Evolutionary conservation across 176 grass and related monocot species (phyloP), one percentile per base, ranked within the genome.

Genomic region (Ananas comosus): DNA sequence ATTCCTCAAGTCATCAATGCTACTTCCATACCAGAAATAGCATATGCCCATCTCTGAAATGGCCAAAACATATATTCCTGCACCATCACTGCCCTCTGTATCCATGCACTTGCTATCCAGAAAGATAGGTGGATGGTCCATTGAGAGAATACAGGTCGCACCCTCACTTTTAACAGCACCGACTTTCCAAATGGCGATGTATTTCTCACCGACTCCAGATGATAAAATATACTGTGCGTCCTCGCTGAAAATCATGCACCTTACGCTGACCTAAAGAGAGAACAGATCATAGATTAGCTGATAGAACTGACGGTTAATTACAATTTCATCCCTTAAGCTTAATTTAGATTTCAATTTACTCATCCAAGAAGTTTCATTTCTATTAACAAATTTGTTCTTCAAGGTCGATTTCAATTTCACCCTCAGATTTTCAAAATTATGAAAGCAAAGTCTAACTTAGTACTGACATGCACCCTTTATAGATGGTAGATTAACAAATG

Each of bases 121-220:
- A 74, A 81, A 90, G 67, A 93, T 86, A 42, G 86, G 84, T 70
- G 94, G 94, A 48, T 93, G 86, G 67, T 93, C 86, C 89, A 99
- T 83, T 51, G 94, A 90, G 51, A 93, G 87, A 63, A 93, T 51
- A 83, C 82, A 88, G 28, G 48, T 88, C 52, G 87, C 83, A 49
- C 79, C 80, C 71, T 82, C 71, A 52, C 21, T 86, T 86, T 91
- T 88, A 78, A 67, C 79, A 78, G 61, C 57, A 48, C 72, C 80
- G 19, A 89, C 69, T 58, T 83, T 88, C 94, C 94, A 99, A 70
- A 99, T 93, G 65, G 89, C 94, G 79, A 99, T 70, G 74, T 90
- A 86, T 23, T 84, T 82, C 66, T 93, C 89, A 59, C 87, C 94
- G 80, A 93, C 76, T 68, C 89, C 94, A 81, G 89, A 99, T 77